These are phyloP conservation scores for Isoetes engelmannii DNA, from an alignment of 83 land plant genomes.

Conservation along the genomic window DNA sequence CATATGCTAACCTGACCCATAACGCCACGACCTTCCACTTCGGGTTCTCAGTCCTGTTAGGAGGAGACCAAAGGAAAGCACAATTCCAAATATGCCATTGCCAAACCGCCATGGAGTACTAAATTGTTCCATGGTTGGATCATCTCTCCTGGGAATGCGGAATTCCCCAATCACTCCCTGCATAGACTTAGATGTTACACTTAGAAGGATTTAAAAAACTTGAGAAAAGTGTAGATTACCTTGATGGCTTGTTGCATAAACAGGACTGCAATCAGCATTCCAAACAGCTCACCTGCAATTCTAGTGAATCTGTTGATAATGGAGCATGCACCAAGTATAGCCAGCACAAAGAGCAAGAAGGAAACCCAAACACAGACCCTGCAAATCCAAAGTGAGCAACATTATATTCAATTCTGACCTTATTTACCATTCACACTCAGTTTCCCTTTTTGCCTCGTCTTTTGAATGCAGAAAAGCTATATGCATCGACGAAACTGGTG, in stretches of 20 bases:
- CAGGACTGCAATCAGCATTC: slow-evolving; percentile 71
- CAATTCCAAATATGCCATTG: slow-evolving; percentile 76
- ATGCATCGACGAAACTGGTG: not conserved
- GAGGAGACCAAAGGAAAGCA: slow-evolving; percentile 70
- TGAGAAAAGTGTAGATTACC: slow-evolving; percentile 33
- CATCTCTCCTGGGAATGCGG: slow-evolving; percentile 39
- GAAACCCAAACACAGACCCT: slow-evolving; percentile 95
- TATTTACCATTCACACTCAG: too few relatives aligned
- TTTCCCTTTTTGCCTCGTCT: too few relatives aligned
- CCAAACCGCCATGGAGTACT: slow-evolving; percentile 68
- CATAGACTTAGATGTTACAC: not conserved
- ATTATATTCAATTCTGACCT: not conserved
- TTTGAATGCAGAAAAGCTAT: too few relatives aligned
- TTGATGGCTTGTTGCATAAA: slow-evolving; percentile 87
- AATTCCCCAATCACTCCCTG: slow-evolving; percentile 81
- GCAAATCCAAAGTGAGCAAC: slow-evolving; percentile 1
- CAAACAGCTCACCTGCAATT: slow-evolving; percentile 87
- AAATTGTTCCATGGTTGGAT: slow-evolving; percentile 26
- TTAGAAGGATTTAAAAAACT: not conserved
- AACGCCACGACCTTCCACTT: slow-evolving; percentile 77
- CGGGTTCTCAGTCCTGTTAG: slow-evolving; percentile 62
- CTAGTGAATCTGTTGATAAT: slow-evolving; percentile 80
- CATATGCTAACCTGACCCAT: slow-evolving; percentile 54
- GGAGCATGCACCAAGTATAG: slow-evolving; percentile 63
- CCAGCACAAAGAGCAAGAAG: slow-evolving; percentile 51